These are phyloP conservation scores for Starmerella apis DNA, from an alignment of 805 yeast genomes.

Conservation along the genomic window DNA sequence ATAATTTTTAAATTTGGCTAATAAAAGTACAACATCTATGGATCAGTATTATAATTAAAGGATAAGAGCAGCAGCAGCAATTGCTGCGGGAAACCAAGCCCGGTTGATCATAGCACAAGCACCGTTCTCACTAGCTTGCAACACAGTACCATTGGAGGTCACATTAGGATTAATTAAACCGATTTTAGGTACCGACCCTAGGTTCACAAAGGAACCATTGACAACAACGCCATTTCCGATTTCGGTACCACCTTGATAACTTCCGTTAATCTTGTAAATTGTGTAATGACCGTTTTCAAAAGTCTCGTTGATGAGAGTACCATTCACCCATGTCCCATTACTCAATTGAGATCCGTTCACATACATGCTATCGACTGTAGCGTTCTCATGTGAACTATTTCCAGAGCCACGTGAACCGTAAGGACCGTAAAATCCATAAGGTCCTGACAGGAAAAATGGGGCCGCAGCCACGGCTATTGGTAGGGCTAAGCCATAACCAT, in stretches of 20 bases:
- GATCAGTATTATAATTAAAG: neutral
- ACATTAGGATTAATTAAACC: constrained; percentile 13
- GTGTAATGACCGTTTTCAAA: neutral
- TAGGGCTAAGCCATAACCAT: constrained; percentile 7
- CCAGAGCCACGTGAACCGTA: constrained; percentile 16
- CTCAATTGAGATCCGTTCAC: constrained; percentile 10
- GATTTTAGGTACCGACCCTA: neutral
- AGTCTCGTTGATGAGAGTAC: constrained; percentile 4
- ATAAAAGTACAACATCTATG: too few relatives aligned
- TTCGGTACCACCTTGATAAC: constrained; percentile 9
- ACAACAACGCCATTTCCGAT: constrained; percentile 4
- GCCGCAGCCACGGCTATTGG: constrained; percentile 8
- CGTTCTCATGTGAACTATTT: neutral
- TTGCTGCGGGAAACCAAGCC: neutral
- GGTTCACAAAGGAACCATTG: constrained; percentile 11
- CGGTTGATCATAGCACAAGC: neutral
- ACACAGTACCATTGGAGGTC: constrained; percentile 13
- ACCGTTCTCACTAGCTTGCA: constrained; percentile 1
- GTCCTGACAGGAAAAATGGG: constrained; percentile 16
- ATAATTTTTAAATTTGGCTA: too few relatives aligned
- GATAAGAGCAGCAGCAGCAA: constrained; percentile 1
- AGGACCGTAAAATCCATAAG: constrained; percentile 17
- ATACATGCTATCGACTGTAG: constrained; percentile 8
- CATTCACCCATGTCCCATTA: constrained; percentile 8
- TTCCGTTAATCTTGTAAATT: neutral